Base-by-base conservation (phyloP, 225 moss, liverwort and hornwort species). In the Pseudisothecium myosuroides region DNA sequence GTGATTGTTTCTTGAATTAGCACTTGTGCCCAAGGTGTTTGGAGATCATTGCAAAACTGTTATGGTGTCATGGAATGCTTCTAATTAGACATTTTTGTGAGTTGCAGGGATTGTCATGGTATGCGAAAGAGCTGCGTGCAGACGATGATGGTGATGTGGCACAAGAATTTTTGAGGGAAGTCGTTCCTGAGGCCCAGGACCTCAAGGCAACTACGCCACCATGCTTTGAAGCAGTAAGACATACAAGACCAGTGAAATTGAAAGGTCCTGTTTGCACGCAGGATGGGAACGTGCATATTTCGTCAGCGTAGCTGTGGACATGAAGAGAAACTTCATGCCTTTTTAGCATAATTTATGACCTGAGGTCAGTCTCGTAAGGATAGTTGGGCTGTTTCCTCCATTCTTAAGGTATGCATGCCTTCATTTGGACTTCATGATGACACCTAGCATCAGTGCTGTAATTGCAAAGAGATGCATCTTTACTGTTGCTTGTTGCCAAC, bases 121-220 rank as follows among this genome's bases (percentile, higher is more conserved):
- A 96, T 90, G 88, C 94, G 9, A 96, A 95, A 75, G 95, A 91
- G 76, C 93, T 98, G 76, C 96, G 94, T 82, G 96, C 96, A 85
- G 97, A 98, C 67, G 94, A 98, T 75, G 97, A 98, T 86, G 96
- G 96, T 76, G 97, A 98, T 81, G 96, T 98, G 85, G 97, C 97
- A 65, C 97, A 98, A 91, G 97, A 98, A 78, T 98, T 98, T 94
- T 93, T 98, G 84, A 96, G 93, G 89, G 97, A 98, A 92, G 96
- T 96, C 31, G 85, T 94, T 60, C 95, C 96, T 45, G 92, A 94
- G 88, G 84, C 90, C 76, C 80, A 79, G 80, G 91, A 94, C 80
- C 82, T 91, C 17, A 88, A 94, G 69, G 87, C 88, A 88, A 91
- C 86, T n/a, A 93, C 90, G 83, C 94, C 89, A 27, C 90, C 95